phyloP scores from a whole-genome alignment of 2,329 filamentous ascomycete species.

The Neonectria magnoliae region DNA sequence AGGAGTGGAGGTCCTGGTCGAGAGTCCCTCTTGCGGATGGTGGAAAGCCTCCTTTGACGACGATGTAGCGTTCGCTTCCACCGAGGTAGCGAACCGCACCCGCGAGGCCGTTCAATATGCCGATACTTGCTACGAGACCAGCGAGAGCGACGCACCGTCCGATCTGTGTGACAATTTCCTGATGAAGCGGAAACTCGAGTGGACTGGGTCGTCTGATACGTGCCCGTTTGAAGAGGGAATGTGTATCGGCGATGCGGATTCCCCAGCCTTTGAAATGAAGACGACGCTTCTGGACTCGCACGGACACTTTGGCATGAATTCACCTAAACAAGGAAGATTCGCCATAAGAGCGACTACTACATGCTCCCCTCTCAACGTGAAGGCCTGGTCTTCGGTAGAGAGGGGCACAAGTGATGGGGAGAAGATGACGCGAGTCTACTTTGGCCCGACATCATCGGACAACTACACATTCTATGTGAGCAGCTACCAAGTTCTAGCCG shows the following conservation, averaged over 20 bases:
- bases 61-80: conserved; percentile 6
- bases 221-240: conserved; percentile 4
- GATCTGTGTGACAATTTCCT: conserved; percentile 4
- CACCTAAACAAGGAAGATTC: conserved; percentile 1
- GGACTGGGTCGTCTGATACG: background rate
- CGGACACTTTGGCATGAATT: conserved; percentile 5
- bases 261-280: conserved; percentile 5
- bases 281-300: conserved; percentile 8
- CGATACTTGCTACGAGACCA: conserved; percentile 5
- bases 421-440: conserved; percentile 6
- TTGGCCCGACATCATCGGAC: background rate
- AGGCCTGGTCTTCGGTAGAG: background rate
- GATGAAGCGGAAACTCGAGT: background rate
- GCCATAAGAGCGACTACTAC: background rate
- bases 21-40: conserved; percentile 3
- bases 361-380: conserved; percentile 5
- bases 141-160: background rate
- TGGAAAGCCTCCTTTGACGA: background rate
- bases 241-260: background rate
- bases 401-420: background rate
- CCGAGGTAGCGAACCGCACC: conserved; percentile 4
- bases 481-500: background rate
- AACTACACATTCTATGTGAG: conserved; percentile 8
- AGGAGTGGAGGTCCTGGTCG: background rate
- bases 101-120: conserved; percentile 9